A percentile compares a stretch with the other conserved stretches of the same genome.
Conservation (phyloP, 2,329 filamentous ascomycete genomes). For the Eutypella sp. region DNA sequence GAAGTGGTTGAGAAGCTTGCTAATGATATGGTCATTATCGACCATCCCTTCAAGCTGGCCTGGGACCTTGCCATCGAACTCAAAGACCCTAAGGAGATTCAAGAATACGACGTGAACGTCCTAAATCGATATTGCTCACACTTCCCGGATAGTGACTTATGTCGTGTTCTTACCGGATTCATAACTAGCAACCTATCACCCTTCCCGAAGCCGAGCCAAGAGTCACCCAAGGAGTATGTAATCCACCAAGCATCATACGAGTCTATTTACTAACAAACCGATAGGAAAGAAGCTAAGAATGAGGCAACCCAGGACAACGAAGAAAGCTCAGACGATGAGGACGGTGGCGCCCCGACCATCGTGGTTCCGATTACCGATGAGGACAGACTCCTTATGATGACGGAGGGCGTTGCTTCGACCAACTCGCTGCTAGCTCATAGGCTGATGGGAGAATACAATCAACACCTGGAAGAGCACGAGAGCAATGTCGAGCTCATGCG, state of each 20-base stretch:
- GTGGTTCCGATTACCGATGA: slow-evolving; percentile 63
- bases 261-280: neutral
- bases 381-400: slow-evolving; percentile 77
- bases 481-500: slow-evolving; percentile 74
- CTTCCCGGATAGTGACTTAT: slow-evolving; percentile 79
- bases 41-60: slow-evolving; percentile 81
- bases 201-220: slow-evolving; percentile 49
- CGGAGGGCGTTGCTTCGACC: slow-evolving; percentile 60
- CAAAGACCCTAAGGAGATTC: slow-evolving; percentile 70
- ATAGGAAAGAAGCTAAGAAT: slow-evolving; percentile 12
- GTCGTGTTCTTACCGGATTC: slow-evolving; percentile 76
- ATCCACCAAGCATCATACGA: neutral
- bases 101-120: slow-evolving; percentile 73
- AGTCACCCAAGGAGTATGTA: slow-evolving; percentile 7
- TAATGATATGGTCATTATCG: slow-evolving; percentile 92
- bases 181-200: slow-evolving; percentile 80
- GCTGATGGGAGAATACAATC: slow-evolving; percentile 76
- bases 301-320: slow-evolving; percentile 28
- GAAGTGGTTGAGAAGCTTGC: slow-evolving; percentile 71
- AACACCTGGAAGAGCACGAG: slow-evolving; percentile 80
- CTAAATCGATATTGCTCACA: slow-evolving; percentile 75
- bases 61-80: slow-evolving; percentile 92
- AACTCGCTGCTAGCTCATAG: slow-evolving; percentile 79
- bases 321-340: slow-evolving; percentile 54
- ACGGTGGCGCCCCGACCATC: slow-evolving; percentile 48